Conservation (phyloP, 225 moss, liverwort and hornwort species). For the Anthoceros angustus region DNA sequence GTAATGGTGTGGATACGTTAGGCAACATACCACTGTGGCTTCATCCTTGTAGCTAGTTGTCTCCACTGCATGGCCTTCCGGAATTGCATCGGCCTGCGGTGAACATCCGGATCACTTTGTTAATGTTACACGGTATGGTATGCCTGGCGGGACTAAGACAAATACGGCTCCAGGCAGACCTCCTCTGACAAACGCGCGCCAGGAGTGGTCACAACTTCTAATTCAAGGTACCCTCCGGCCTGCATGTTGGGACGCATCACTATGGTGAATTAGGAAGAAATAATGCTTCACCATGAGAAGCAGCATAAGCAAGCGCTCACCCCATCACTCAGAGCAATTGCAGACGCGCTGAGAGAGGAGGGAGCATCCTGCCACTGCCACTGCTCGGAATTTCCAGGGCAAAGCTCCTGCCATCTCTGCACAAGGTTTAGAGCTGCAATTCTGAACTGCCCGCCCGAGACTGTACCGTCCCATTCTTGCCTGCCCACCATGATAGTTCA, state of each 20-base stretch:
- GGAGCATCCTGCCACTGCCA: slow-evolving; percentile 35
- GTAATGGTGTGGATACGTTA: neutral
- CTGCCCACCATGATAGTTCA: neutral
- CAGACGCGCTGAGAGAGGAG: neutral
- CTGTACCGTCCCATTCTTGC: slow-evolving; percentile 37
- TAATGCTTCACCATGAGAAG: neutral
- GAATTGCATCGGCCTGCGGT: neutral
- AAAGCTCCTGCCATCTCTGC: slow-evolving; percentile 28
- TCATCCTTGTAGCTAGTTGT: neutral
- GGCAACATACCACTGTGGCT: slow-evolving; percentile 7
- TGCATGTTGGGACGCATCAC: slow-evolving; percentile 11
- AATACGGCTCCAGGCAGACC: too few species aligned
- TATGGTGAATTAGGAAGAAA: too few species aligned
- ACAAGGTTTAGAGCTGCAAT: slow-evolving; percentile 29
- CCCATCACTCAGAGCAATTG: neutral
- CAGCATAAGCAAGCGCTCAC: neutral
- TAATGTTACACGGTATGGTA: too few species aligned
- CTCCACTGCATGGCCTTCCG: neutral
- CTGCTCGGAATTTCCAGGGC: slow-evolving; percentile 20
- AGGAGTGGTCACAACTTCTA: slow-evolving; percentile 22
- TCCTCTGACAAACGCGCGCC: slow-evolving; percentile 17
- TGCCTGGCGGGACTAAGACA: too few species aligned
- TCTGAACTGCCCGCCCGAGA: slow-evolving; percentile 27
- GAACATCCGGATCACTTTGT: neutral
- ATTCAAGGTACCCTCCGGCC: slow-evolving; percentile 28